phyloP scores from a whole-genome alignment of 169 alveolate genomes.

The Plasmodium coatneyi region DNA sequence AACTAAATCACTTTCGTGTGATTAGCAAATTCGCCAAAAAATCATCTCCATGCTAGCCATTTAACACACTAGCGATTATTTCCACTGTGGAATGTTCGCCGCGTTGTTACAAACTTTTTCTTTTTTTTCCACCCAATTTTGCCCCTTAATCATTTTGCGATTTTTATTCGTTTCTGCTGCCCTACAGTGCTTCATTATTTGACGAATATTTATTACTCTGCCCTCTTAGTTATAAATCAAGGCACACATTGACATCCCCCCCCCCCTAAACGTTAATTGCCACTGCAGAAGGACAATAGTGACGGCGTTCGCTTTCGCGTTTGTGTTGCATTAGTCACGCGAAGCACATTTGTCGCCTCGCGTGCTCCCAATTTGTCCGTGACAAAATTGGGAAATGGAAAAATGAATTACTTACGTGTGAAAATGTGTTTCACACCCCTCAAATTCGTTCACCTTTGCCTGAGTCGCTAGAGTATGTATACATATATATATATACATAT shows the following conservation, averaged over 20 bases:
- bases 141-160: background rate
- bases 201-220: background rate
- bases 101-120: background rate
- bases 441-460: background rate
- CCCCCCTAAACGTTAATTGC: background rate
- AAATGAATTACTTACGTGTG: background rate
- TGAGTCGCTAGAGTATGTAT: background rate
- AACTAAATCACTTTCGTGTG: background rate
- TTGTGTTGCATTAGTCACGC: background rate
- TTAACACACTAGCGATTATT: background rate
- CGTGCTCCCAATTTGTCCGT: background rate
- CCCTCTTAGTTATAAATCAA: background rate
- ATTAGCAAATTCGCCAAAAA: background rate
- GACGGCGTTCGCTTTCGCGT: background rate
- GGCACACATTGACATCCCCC: background rate
- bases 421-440: background rate
- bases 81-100: background rate
- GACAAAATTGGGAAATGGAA: background rate
- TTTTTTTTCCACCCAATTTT: background rate
- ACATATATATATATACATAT: too few species aligned
- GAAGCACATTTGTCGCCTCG: background rate
- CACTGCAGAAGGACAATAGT: background rate
- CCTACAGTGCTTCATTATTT: background rate
- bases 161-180: background rate
- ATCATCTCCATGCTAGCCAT: background rate